These are phyloP conservation scores for Pleurotus tuoliensis DNA, from an alignment of 768 basidiomycete genomes.

Conservation along the genomic window DNA sequence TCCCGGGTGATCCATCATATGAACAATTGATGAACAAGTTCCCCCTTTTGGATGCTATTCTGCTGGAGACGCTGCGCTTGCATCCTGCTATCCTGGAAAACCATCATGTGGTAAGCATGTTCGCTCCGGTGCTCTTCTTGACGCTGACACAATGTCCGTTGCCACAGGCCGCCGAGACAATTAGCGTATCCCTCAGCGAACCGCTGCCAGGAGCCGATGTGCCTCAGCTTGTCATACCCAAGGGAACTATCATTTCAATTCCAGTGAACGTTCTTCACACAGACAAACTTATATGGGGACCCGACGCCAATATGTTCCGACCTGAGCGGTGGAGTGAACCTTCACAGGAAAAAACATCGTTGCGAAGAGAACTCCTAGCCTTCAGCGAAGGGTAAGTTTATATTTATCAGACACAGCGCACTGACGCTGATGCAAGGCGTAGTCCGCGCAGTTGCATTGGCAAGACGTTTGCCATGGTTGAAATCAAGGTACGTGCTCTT, in stretches of 20 bases:
- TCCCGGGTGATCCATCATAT: conserved; percentile 43
- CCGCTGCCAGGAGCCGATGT: conserved; percentile 43
- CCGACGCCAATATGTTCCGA: conserved; percentile 51
- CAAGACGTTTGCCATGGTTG: conserved; percentile 51
- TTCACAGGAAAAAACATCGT: conserved; percentile 23
- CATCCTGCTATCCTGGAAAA: conserved; percentile 64
- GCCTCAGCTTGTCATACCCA: conserved; percentile 44
- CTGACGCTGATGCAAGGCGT: conserved; percentile 11
- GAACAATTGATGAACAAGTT: conserved; percentile 46
- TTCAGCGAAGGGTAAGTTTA: conserved; percentile 53
- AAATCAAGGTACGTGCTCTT: conserved; percentile 49
- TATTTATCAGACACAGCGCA: background rate
- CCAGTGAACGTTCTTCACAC: conserved; percentile 56
- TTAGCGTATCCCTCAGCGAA: conserved; percentile 49
- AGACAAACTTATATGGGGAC: conserved; percentile 54
- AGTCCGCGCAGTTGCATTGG: conserved; percentile 63
- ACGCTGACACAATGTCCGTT: conserved; percentile 8
- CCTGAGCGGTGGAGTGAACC: conserved; percentile 61
- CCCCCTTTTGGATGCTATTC: conserved; percentile 55
- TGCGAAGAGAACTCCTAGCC: conserved; percentile 44
- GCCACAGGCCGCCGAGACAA: conserved; percentile 45
- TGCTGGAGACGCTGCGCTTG: conserved; percentile 59
- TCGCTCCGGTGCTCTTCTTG: background rate
- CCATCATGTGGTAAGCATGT: conserved; percentile 48
- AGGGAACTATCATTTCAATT: conserved; percentile 51